phyloP scores from a whole-genome alignment of 164 flowering plant genomes.

The Amborella trichopoda region DNA sequence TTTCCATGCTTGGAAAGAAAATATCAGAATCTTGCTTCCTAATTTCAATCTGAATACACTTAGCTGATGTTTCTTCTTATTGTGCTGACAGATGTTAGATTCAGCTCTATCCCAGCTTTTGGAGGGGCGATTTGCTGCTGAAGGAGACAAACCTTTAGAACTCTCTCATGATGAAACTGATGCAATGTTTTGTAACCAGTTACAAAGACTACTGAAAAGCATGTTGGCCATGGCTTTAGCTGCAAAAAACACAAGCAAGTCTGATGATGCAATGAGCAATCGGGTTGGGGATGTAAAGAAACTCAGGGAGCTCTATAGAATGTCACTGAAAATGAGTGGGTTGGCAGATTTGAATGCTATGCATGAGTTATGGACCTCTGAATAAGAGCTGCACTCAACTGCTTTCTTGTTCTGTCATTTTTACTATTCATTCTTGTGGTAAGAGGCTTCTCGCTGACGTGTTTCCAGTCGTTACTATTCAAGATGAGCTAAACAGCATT shows the following conservation, averaged over 20 bases:
- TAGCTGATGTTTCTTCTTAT: too few relatives aligned
- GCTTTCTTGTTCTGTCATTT: too few relatives aligned
- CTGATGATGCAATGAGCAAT: slow-evolving; percentile 9
- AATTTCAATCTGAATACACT: too few relatives aligned
- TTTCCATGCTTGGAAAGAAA: too few relatives aligned
- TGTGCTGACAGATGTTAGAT: slow-evolving; percentile 73
- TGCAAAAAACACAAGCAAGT: slow-evolving; percentile 23
- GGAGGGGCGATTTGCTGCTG: slow-evolving; percentile 53
- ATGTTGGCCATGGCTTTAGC: slow-evolving; percentile 44
- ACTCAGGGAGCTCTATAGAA: slow-evolving; percentile 67
- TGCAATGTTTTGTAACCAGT: slow-evolving; percentile 53
- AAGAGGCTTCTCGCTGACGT: too few relatives aligned
- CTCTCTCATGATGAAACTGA: slow-evolving; percentile 9
- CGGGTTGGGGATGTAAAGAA: slow-evolving; percentile 45
- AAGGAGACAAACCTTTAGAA: too few relatives aligned
- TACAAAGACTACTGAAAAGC: slow-evolving; percentile 59
- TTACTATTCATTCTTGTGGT: too few relatives aligned
- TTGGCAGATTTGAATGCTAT: slow-evolving; percentile 43
- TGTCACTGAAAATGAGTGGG: slow-evolving; percentile 45
- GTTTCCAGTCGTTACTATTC: too few relatives aligned
- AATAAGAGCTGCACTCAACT: too few relatives aligned
- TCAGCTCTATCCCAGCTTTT: slow-evolving; percentile 60
- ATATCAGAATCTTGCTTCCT: too few relatives aligned
- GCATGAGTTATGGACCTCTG: slow-evolving; percentile 49
- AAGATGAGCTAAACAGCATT: too few relatives aligned